Evolutionary conservation across 768 basidiomycete species (phyloP), one percentile per base, ranked within the genome.

Genomic region (Boletus fagicola): DNA sequence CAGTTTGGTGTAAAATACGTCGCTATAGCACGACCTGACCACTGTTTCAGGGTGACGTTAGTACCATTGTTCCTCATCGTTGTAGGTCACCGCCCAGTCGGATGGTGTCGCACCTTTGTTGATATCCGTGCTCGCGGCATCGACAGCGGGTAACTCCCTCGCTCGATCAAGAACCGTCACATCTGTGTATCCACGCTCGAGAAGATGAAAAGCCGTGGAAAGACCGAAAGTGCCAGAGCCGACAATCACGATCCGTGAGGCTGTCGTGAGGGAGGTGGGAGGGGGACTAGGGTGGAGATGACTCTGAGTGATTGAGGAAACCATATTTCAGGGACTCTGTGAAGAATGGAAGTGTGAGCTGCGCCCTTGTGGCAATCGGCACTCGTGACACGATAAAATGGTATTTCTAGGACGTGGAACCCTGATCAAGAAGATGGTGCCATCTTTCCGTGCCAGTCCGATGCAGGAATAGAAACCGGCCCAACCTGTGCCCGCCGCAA

Each of bases 141-240:
- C 94, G 3, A 83, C 80, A 1, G 94, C 92, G 4, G 94, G 94
- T 4, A 95, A 67, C 3, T 74, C 74, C 1, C 68, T 65, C 8
- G 90, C 83, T 60, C 86, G 80, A 68, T 96, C 94, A 49, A 96
- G 76, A 8, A 97, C 73, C 0, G 84, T 90, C 60, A 96, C 80
- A 56, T 86, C 66, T 16, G 72, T 77, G 72, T 86, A 94, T 18
- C 89, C 87, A 57, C 85, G 75, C 53, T 75, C 69, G 49, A 95
- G 76, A 51, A 96, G 83, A 68, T 92, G 85, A 62, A 85, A 80
- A 2, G 93, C 94, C 0, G 94, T 90, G 18, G 92, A 94, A 49
- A 92, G 75, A 7, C 94, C 94, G 68, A 95, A 95, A 61, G 86
- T 86, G 5, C 92, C 92, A 40, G 90, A 86, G 28, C 92, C 92